These are phyloP conservation scores for Kwoniella shandongensis DNA, from an alignment of 768 basidiomycete species.

Conservation along the genomic window DNA sequence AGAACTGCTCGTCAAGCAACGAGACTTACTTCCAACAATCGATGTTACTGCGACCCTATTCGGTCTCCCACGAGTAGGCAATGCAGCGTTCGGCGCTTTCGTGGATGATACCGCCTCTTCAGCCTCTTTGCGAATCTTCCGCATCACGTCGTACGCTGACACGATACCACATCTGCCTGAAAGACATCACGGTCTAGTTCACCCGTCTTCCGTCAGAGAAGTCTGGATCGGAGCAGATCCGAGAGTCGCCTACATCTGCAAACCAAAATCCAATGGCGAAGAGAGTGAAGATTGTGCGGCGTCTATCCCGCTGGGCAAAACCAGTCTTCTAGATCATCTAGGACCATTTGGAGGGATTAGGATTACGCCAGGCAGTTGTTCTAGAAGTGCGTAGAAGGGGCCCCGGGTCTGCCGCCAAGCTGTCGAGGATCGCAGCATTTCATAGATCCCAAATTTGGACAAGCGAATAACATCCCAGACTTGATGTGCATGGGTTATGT, in stretches of 20 bases:
- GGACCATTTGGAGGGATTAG: slow-evolving; percentile 47
- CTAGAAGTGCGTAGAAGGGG: not conserved
- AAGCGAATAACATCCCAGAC: too few relatives aligned
- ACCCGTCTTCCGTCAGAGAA: slow-evolving; percentile 33
- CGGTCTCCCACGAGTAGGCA: slow-evolving; percentile 42
- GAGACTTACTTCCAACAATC: slow-evolving; percentile 12
- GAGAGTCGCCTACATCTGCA: slow-evolving; percentile 32
- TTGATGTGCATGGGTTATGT: too few relatives aligned
- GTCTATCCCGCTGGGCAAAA: slow-evolving; percentile 27
- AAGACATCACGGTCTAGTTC: slow-evolving; percentile 31
- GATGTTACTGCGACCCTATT: slow-evolving; percentile 34
- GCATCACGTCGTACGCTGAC: slow-evolving; percentile 43
- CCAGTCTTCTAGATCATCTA: slow-evolving; percentile 37
- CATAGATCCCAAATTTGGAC: too few relatives aligned
- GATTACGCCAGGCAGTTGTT: slow-evolving; percentile 30
- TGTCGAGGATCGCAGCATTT: too few relatives aligned
- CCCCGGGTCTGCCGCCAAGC: too few relatives aligned
- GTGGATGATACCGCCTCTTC: slow-evolving; percentile 22
- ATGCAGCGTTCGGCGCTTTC: slow-evolving; percentile 32
- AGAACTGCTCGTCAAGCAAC: slow-evolving; percentile 7
- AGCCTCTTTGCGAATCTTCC: slow-evolving; percentile 18
- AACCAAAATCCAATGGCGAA: slow-evolving; percentile 1
- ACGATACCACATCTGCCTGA: slow-evolving; percentile 45
- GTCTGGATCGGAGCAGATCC: slow-evolving; percentile 46
- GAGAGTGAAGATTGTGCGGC: slow-evolving; percentile 23